phyloP scores from a whole-genome alignment of 176 grass and related monocot species.

The Zoysia japonica region DNA sequence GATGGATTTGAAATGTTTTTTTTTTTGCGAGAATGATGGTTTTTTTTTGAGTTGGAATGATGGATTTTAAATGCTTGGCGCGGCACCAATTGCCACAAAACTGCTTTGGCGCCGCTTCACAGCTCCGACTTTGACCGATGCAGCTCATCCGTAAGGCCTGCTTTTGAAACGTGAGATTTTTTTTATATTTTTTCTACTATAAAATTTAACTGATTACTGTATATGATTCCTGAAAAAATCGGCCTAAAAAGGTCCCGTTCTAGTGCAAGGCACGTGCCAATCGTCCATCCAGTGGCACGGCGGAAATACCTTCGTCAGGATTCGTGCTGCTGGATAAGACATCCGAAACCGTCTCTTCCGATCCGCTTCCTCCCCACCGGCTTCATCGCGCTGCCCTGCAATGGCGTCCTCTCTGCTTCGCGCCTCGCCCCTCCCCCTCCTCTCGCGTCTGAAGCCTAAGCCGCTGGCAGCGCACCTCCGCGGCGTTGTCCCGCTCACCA shows the following conservation, averaged over 20 bases:
- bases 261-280: background rate
- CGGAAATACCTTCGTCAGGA: background rate
- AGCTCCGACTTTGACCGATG: background rate
- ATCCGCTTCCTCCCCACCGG: background rate
- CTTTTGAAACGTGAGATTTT: no score
- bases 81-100: no score
- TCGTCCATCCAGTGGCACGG: no score
- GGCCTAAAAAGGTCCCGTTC: no score
- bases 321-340: conserved; percentile 21
- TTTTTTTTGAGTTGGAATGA: no score
- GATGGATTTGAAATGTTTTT: background rate
- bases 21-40: no score
- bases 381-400: background rate
- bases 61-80: no score
- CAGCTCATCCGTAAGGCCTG: no score
- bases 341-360: background rate
- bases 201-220: no score
- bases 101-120: background rate
- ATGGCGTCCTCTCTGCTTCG: conserved; percentile 73
- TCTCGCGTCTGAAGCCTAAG: conserved; percentile 45
- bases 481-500: conserved; percentile 33
- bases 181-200: no score
- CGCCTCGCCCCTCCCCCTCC: conserved; percentile 63
- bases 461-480: conserved; percentile 21
- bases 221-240: no score